These are phyloP conservation scores for Penicillium corylophilum DNA, from an alignment of 2,329 filamentous ascomycete genomes.

Conservation along the genomic window DNA sequence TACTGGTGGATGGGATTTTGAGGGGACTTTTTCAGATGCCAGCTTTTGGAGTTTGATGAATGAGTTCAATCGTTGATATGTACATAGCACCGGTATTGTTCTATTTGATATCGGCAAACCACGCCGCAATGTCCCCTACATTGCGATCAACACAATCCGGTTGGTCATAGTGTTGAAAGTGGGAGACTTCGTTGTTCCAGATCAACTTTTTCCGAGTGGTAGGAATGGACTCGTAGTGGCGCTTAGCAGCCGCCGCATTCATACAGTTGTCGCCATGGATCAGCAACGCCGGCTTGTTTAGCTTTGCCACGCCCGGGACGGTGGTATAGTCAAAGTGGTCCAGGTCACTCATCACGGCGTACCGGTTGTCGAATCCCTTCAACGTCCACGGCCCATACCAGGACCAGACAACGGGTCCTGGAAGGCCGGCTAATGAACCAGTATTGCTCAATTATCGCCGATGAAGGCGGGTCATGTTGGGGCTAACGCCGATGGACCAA, in stretches of 20 bases:
- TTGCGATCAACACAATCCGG: neutral
- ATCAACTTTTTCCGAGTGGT: slow-evolving; percentile 19
- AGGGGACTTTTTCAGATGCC: neutral
- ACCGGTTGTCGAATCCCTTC: neutral
- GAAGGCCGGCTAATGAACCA: neutral
- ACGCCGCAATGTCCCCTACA: neutral
- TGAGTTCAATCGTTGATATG: neutral
- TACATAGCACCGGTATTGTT: neutral
- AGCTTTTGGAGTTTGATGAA: neutral
- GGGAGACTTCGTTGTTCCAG: neutral
- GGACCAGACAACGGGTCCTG: neutral
- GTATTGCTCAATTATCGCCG: neutral
- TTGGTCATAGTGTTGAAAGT: neutral
- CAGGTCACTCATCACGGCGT: neutral
- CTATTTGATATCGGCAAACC: neutral
- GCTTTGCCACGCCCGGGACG: slow-evolving; percentile 8
- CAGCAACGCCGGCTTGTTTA: slow-evolving; percentile 29
- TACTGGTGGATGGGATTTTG: neutral
- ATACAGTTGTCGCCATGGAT: slow-evolving; percentile 34
- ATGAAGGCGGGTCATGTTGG: too few relatives aligned
- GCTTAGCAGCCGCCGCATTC: slow-evolving; percentile 46
- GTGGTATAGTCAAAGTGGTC: neutral
- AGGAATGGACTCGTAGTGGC: slow-evolving; percentile 61
- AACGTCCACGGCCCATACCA: neutral
- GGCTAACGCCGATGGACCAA: neutral